Base-by-base conservation (phyloP, 1,284 basidiomycete species). In the Anthracocystis panici-leucophaei region DNA sequence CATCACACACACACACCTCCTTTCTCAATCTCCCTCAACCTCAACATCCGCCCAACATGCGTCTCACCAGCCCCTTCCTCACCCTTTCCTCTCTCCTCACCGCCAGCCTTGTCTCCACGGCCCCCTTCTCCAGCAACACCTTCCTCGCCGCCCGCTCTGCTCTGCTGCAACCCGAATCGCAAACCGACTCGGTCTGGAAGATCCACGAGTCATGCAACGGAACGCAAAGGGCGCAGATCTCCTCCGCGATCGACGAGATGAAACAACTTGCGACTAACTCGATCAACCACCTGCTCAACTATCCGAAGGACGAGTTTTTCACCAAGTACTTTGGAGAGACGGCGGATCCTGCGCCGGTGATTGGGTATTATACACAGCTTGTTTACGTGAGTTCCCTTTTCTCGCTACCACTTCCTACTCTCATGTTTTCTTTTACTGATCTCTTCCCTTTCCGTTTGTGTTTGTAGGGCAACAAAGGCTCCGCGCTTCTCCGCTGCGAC, bases 201-300 rank as follows among this genome's bases (percentile, higher is more conserved):
- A 85, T 87, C 74, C 87, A 87, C 80, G 76, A 83, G 50, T 83
- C 79, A 31, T 87, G 87, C 75, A 87, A 86, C 71, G 72, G 80
- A 16, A 86, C 83, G 12, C 83, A 86, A 67, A 61, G 78, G 18
- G 80, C 85, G n/a, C 84, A 85, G 77, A 78, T 86, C 54, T 49
- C 75, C 40, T 60, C 78, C 18, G 86, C 78, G 29, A 63, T 87
- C n/a, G 54, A 65, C 65, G 86, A 87, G 58, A 83, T 85, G 18
- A 81, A 63, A 31, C 80, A 82, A 35, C 65, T 87, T 29, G 80
- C 82, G 18, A 31, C 61, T 4, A 75, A 81, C 54, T 84, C 86
- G 31, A 57, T 80, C 49, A 69, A 84, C 44, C 86, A 87, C 78
- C 64, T 86, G 25, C 64, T 70, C 33, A 84, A 87, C 75, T 85